Percentiles rank a stretch among this genome's conserved stretches.
phyloP scores from a whole-genome alignment of 495 filamentous ascomycete species.

The Penicilliopsis zonata region DNA sequence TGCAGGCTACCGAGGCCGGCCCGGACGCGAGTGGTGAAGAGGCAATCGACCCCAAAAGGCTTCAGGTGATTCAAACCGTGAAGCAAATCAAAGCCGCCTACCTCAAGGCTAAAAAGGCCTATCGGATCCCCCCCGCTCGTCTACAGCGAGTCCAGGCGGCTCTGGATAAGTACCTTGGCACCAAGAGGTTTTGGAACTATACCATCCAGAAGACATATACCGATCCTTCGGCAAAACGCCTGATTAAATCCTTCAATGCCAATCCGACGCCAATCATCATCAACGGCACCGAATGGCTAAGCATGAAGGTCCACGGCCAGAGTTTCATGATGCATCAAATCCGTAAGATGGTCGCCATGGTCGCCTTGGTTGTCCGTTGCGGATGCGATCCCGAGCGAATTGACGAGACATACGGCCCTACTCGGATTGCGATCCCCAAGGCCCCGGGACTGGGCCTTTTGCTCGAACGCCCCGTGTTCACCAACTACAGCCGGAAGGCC shows the following conservation, averaged over 20 bases:
- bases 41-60: slow-evolving; percentile 21
- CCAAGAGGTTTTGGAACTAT: slow-evolving; percentile 89
- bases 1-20: too few relatives aligned
- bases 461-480: slow-evolving; percentile 83
- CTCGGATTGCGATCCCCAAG: slow-evolving; percentile 79
- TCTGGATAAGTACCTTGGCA: slow-evolving; percentile 63
- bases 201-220: slow-evolving; percentile 72
- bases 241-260: slow-evolving; percentile 80
- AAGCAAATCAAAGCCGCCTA: slow-evolving; percentile 71
- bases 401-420: slow-evolving; percentile 49
- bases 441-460: slow-evolving; percentile 80
- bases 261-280: slow-evolving; percentile 65
- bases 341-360: slow-evolving; percentile 96
- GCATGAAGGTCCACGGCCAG: slow-evolving; percentile 90
- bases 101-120: slow-evolving; percentile 61
- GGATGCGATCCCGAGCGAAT: slow-evolving; percentile 59
- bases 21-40: slow-evolving; percentile 8
- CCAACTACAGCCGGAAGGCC: slow-evolving; percentile 60
- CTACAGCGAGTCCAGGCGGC: slow-evolving; percentile 58
- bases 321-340: slow-evolving; percentile 99
- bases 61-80: slow-evolving; percentile 44
- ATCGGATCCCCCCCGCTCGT: slow-evolving; percentile 64
- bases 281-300: slow-evolving; percentile 87
- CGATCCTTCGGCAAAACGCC: slow-evolving; percentile 72
- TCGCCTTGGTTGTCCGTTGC: slow-evolving; percentile 67